phyloP scores from a whole-genome alignment of 331 rosid genomes.

The Cydonia oblonga region DNA sequence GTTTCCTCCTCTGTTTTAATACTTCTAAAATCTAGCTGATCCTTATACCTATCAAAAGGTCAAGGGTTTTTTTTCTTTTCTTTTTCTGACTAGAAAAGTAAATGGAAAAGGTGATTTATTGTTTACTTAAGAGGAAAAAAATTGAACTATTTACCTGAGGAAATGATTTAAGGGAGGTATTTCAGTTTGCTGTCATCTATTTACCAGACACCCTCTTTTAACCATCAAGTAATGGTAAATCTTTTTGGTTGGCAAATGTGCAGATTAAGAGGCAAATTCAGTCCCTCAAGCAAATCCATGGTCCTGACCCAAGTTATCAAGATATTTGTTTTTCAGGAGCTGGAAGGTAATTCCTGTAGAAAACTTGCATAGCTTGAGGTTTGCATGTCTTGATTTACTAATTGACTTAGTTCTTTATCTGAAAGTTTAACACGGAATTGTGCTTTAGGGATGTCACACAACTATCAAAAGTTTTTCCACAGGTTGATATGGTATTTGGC shows the following conservation, averaged over 20 bases:
- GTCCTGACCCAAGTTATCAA: slow-evolving; percentile 37
- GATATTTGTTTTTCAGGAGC: slow-evolving; percentile 46
- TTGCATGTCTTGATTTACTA: slow-evolving; percentile 1
- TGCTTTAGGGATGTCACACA: slow-evolving; percentile 30
- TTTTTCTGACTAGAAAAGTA: background rate
- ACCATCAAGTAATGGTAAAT: background rate
- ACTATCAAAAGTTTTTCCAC: slow-evolving; percentile 28
- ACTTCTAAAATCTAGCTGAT: background rate
- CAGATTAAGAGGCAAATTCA: slow-evolving; percentile 26
- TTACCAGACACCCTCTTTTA: background rate
- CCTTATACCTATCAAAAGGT: background rate
- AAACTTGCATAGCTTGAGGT: background rate
- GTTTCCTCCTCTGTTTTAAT: background rate
- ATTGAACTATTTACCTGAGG: background rate
- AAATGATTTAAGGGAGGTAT: background rate
- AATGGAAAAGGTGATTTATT: background rate
- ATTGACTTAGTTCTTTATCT: background rate
- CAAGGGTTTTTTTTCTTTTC: too few relatives aligned
- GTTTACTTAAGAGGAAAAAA: background rate
- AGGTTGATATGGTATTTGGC: slow-evolving; percentile 33
- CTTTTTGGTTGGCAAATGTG: background rate
- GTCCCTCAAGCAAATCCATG: slow-evolving; percentile 27
- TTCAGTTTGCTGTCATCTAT: background rate
- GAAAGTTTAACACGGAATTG: slow-evolving; percentile 1
- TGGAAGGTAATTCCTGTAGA: slow-evolving; percentile 28